Conservation (phyloP, 1,284 basidiomycete genomes). For the Ceratobasidium sp. region DNA sequence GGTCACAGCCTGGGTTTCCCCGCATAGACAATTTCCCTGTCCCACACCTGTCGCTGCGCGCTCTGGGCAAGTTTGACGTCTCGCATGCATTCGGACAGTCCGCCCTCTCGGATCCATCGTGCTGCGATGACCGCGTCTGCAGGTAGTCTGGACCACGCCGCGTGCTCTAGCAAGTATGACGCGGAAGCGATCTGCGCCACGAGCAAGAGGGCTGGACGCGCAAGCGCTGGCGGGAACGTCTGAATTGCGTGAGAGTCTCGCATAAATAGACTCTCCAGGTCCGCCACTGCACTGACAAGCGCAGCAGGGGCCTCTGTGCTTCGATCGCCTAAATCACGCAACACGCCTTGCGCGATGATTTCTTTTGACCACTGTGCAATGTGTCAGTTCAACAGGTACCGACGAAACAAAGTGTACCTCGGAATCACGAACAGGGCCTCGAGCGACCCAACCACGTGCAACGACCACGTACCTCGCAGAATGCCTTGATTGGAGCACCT, state of each 20-base stretch:
- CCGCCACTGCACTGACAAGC: neutral
- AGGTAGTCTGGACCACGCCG: slow-evolving; percentile 58
- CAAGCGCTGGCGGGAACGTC: slow-evolving; percentile 51
- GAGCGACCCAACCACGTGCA: neutral
- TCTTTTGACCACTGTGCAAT: slow-evolving; percentile 59
- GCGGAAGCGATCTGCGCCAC: slow-evolving; percentile 61
- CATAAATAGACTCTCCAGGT: slow-evolving; percentile 44
- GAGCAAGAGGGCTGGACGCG: slow-evolving; percentile 63
- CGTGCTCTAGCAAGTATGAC: slow-evolving; percentile 68
- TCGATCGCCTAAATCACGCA: neutral
- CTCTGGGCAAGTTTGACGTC: neutral
- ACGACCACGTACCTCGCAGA: slow-evolving; percentile 6
- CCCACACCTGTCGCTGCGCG: neutral
- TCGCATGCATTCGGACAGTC: neutral
- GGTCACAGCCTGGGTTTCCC: slow-evolving; percentile 1
- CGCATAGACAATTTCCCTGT: slow-evolving; percentile 7
- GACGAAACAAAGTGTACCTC: neutral
- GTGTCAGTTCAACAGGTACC: neutral
- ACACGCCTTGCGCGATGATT: slow-evolving; percentile 53
- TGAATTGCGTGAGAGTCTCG: slow-evolving; percentile 52
- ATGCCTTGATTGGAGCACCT: neutral
- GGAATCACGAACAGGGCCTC: neutral
- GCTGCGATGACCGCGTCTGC: slow-evolving; percentile 2
- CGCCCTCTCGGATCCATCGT: slow-evolving; percentile 25
- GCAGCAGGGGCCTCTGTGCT: neutral